Base-by-base conservation (phyloP, 2,329 filamentous ascomycete species). In the Biscogniauxia marginata region DNA sequence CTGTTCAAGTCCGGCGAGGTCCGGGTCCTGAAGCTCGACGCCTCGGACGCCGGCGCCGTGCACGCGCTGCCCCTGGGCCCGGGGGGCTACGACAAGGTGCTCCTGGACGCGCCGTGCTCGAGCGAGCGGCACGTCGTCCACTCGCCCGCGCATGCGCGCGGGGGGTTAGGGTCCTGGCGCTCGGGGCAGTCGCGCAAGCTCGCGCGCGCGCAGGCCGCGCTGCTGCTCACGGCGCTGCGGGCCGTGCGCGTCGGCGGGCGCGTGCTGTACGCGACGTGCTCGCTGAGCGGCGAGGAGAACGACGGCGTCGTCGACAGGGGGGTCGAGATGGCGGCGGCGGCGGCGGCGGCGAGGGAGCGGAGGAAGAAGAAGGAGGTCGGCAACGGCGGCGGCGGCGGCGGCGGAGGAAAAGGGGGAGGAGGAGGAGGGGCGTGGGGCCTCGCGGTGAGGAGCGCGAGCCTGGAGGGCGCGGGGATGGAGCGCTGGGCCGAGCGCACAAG, bases 51-150 rank as follows among this genome's bases (percentile, higher is more conserved):
- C 19, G 65, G 63, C 8, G 60, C 65, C 6, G 55, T 67, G 11
- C 63, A 63, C n/a, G 61, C 63, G 22, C 60, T 71, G 0, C 66
- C 67, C 0, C 62, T 67, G 7, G 70, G 70, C 0, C 58, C 64
- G 1, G 68, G 67, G 2, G 68, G 70, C 7, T 77, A 74, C 57
- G 74, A 76, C 54, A 73, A 71, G 50, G 72, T 75, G 0, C 65
- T 76, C 3, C 65, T 76, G 5, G 74, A 77, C 54, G 73, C 73
- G 3, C 73, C 74, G 13, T 76, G 74, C 56, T 75, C 73, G 4
- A 73, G 71, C 25, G 73, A 76, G 57, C 65, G 74, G 13, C 73
- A 76, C 50, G 67, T 76, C 24, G 67, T 76, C 22, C 72, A 74
- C 49, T 69, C 70, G 8, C 68, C 71, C 39, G 59, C 59, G 18